Percentiles rank a stretch among this genome's conserved stretches.
phyloP scores from a whole-genome alignment of 306 rosid species.

The Quercus robur region DNA sequence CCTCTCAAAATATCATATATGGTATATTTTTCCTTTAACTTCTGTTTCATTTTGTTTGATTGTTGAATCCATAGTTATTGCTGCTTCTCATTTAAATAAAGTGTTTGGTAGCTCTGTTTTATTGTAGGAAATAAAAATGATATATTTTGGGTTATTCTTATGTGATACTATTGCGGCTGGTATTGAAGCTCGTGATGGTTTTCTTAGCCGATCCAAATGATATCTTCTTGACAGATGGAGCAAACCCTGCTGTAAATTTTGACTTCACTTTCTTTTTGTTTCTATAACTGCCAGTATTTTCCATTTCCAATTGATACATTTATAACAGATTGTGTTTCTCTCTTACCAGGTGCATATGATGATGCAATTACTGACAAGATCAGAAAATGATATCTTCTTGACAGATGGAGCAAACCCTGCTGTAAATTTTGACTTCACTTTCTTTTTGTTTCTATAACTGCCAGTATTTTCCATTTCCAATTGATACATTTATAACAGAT shows the following conservation, averaged over 20 bases:
- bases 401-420: no score
- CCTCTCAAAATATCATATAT: no score
- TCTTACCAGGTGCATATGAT: not conserved
- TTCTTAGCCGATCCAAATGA: conserved; percentile 66
- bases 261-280: not conserved
- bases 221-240: conserved; percentile 89
- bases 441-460: not conserved
- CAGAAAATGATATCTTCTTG: no score
- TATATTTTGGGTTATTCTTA: not conserved
- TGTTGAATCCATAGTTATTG: no score
- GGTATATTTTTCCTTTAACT: no score
- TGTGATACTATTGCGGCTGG: conserved; percentile 86
- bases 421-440: conserved; percentile 1
- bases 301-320: not conserved
- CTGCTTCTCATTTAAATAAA: no score
- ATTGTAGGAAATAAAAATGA: no score
- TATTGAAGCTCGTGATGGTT: conserved; percentile 77
- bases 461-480: not conserved
- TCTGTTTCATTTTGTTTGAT: no score
- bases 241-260: conserved; percentile 75
- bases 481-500: not conserved
- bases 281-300: not conserved
- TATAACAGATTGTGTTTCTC: conserved; percentile 1
- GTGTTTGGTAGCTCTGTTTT: no score
- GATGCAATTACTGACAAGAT: no score